A percentile compares a stretch with the other conserved stretches of the same genome.
Conservation (phyloP, 1,139 yeast species). For the Hyphopichia khmerensis region DNA sequence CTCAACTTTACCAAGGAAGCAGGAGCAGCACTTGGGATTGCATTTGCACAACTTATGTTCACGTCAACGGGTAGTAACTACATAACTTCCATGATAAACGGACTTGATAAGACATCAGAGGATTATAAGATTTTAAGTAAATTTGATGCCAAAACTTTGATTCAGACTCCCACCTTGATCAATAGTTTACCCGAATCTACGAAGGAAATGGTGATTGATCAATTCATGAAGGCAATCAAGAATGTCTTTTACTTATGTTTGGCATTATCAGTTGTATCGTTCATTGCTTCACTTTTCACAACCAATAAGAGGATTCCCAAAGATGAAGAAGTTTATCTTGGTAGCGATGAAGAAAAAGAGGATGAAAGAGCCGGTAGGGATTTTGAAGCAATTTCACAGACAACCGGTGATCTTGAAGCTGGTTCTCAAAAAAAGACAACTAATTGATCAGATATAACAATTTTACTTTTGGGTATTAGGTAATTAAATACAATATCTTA, state of each 20-base stretch:
- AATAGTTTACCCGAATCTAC: conserved; percentile 22
- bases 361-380: too few species aligned
- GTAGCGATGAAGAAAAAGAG: conserved; percentile 12
- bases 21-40: conserved; percentile 50
- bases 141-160: conserved; percentile 18
- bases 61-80: conserved; percentile 25
- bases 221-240: conserved; percentile 37
- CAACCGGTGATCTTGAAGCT: not conserved
- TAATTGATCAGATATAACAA: too few species aligned
- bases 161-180: conserved; percentile 30
- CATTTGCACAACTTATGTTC: conserved; percentile 49
- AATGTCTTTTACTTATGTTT: conserved; percentile 42
- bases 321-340: conserved; percentile 22
- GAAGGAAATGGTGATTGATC: conserved; percentile 21
- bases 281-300: conserved; percentile 30
- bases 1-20: conserved; percentile 45
- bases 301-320: conserved; percentile 42
- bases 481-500: too few species aligned
- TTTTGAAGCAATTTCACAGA: too few species aligned
- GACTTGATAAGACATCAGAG: conserved; percentile 13
- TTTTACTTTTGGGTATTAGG: too few species aligned
- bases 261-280: conserved; percentile 29
- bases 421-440: too few species aligned
- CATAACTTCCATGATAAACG: conserved; percentile 14
- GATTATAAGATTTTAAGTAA: conserved; percentile 15